These are phyloP conservation scores for Nitzschia putrida DNA, from an alignment of 108 stramenopile species.

Conservation along the genomic window DNA sequence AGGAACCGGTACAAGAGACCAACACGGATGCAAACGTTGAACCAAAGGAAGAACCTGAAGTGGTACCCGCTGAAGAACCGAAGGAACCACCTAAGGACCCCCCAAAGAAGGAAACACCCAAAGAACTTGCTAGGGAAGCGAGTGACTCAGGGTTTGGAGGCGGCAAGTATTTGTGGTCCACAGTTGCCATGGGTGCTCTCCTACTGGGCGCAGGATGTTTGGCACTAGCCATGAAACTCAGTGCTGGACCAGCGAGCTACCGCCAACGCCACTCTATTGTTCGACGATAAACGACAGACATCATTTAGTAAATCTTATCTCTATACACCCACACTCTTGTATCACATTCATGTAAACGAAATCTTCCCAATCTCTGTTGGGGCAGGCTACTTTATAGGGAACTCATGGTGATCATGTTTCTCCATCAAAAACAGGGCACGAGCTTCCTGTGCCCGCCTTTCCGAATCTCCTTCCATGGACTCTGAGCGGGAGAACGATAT, in stretches of 20 bases:
- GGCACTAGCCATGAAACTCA: constrained; percentile 42
- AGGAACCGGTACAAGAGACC: neutral
- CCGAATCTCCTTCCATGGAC: neutral
- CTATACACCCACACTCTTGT: neutral
- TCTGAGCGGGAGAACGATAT: neutral
- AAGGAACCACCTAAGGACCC: neutral
- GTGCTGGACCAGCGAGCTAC: neutral
- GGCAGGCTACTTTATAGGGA: neutral
- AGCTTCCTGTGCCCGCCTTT: neutral
- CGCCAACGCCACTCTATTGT: constrained; percentile 3
- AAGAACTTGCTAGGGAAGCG: too few relatives aligned
- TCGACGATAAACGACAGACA: constrained; percentile 3
- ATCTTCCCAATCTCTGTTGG: neutral
- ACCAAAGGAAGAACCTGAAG: too few relatives aligned
- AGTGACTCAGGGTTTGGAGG: constrained; percentile 4
- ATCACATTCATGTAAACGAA: neutral
- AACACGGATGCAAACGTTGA: neutral
- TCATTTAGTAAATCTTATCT: too few relatives aligned
- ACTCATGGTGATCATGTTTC: constrained; percentile 5
- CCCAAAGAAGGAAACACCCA: neutral
- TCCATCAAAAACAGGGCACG: constrained; percentile 9
- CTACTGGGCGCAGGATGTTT: constrained; percentile 52
- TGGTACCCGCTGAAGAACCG: neutral
- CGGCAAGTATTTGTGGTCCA: constrained; percentile 46
- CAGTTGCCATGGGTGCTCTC: constrained; percentile 46